These are phyloP conservation scores for Neurospora sp. DNA, from an alignment of 495 filamentous ascomycete genomes.

Conservation along the genomic window DNA sequence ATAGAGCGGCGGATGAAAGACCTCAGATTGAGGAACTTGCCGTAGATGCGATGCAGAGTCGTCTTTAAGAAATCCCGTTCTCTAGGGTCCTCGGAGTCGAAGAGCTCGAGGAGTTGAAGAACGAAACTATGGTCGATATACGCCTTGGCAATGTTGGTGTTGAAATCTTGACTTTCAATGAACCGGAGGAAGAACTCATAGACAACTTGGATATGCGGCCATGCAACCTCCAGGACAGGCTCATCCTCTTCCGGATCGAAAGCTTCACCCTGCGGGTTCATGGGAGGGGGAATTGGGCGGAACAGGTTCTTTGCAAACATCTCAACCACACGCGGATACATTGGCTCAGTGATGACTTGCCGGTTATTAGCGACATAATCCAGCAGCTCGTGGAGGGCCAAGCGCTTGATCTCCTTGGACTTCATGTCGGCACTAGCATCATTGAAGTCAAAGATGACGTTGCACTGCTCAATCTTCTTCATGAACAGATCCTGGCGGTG, in stretches of 20 bases:
- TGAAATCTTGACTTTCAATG: conserved; percentile 99
- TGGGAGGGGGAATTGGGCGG: conserved; percentile 88
- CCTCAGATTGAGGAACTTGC: conserved; percentile 95
- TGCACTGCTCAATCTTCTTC: conserved; percentile 99
- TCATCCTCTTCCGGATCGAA: conserved; percentile 99
- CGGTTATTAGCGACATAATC: conserved; percentile 99
- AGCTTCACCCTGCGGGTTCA: conserved; percentile 96
- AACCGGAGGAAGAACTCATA: conserved; percentile 99
- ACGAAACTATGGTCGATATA: conserved; percentile 99
- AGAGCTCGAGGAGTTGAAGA: conserved; percentile 91
- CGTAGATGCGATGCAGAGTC: conserved; percentile 94
- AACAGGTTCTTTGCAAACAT: conserved; percentile 99
- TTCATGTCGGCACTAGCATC: conserved; percentile 98
- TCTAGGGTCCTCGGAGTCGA: conserved; percentile 95
- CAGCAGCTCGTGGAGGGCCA: conserved; percentile 91
- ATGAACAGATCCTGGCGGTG: conserved; percentile 96
- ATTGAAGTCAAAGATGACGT: conserved; percentile 99
- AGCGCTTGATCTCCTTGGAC: conserved; percentile 98
- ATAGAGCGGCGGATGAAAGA: conserved; percentile 97
- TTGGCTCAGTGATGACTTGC: conserved; percentile 95
- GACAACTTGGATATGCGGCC: conserved; percentile 98
- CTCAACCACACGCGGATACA: conserved; percentile 97
- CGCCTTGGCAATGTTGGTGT: conserved; percentile 98
- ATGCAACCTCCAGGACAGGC: conserved; percentile 94
- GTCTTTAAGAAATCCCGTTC: conserved; percentile 98